Evolutionary conservation across 805 yeast genomes (phyloP), one percentile per base, ranked within the genome.

Genomic region (Starmera caribaea): DNA sequence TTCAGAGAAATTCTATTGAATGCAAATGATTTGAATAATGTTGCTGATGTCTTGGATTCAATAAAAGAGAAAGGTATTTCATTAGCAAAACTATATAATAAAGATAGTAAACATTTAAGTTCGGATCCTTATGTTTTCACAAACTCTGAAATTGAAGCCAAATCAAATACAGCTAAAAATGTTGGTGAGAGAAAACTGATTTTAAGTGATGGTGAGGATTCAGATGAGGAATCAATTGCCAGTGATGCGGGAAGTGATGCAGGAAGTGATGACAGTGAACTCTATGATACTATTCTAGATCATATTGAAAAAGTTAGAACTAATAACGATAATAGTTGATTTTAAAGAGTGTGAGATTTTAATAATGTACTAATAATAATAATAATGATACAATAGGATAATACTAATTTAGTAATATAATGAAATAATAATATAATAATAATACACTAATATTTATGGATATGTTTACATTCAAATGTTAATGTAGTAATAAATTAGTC

Each of bases 231-330:
- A n/a, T 28, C 38, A 16, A 36, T 37, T 13, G 46, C 35, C 9
- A 17, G 39, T 36, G 51, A 38, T 10, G 35, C 43, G n/a, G 44
- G 35, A 1, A 35, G 32, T 11, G 34, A 43, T 13, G 45, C 34
- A 8, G 45, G 38, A 29, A 42, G 52, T 30, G 62, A 52, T 24
- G 57, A 56, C 2, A 60, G 56, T 39, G 57, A 59, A 13, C 67
- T 67, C 3, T 66, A 64, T 42, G 71, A 66, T 45, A 54, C 59
- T 40, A 63, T 66, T n/a, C 43, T 66, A 28, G 69, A 66, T 38
- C 61, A 58, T 36, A 42, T 66, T 30, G 63, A 61, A 39, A 50
- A 55, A 30, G 58, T 57, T 3, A 58, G 66, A 48, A 55, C 56
- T 1, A 49, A 45, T 31, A 46, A 16, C 34, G 30, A 21, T 7